phyloP scores from a whole-genome alignment of 1,139 yeast species.

The Lodderomyces jiufengensis region DNA sequence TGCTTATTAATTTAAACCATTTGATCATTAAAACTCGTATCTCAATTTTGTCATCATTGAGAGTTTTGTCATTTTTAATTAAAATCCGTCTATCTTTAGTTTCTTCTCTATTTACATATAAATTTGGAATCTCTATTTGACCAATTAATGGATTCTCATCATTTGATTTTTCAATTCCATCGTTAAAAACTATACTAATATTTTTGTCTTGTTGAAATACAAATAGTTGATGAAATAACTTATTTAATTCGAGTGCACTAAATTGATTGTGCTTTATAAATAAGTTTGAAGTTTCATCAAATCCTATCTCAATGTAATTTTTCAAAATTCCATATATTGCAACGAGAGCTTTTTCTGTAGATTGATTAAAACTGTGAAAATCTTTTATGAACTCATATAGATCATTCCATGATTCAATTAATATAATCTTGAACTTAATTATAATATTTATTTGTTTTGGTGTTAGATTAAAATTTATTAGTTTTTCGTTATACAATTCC shows the following conservation, averaged over 20 bases:
- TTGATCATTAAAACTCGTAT: too few relatives aligned
- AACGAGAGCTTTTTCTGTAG: not conserved
- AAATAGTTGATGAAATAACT: conserved; percentile 10
- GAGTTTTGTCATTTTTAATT: too few relatives aligned
- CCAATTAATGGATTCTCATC: conserved; percentile 5
- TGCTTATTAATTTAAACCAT: too few relatives aligned
- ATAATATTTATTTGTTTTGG: conserved; percentile 5
- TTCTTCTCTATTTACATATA: too few relatives aligned
- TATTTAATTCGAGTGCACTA: conserved; percentile 11
- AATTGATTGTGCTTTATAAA: conserved; percentile 6
- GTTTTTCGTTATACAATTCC: conserved; percentile 4
- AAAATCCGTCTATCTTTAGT: too few relatives aligned
- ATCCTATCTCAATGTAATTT: conserved; percentile 9
- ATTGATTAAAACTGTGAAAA: not conserved
- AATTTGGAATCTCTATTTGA: too few relatives aligned
- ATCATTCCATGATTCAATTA: conserved; percentile 13
- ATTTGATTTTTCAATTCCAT: conserved; percentile 6
- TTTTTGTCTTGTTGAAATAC: conserved; percentile 1
- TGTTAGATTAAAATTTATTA: not conserved
- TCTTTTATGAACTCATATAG: conserved; percentile 7
- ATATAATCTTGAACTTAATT: conserved; percentile 5
- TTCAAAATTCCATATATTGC: conserved; percentile 11
- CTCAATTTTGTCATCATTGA: too few relatives aligned
- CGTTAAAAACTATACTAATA: conserved; percentile 7
- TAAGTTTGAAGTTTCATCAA: not conserved